Percentiles rank a stretch among this genome's conserved stretches.
phyloP scores from a whole-genome alignment of 129 eudicot genomes.

The Kitagawia praeruptora region DNA sequence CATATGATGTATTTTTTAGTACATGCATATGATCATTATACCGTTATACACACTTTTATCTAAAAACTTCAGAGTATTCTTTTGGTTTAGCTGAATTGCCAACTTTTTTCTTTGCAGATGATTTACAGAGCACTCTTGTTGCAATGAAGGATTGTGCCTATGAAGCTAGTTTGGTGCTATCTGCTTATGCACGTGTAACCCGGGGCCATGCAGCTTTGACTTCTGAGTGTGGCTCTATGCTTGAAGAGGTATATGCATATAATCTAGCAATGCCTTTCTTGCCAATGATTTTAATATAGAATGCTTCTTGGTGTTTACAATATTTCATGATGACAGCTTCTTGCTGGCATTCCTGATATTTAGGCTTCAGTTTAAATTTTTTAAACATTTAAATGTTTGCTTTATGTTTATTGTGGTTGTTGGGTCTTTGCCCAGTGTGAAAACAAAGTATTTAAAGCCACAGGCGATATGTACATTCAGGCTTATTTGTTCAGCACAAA shows the following conservation, averaged over 20 bases:
- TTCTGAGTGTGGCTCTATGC: slow-evolving; percentile 98
- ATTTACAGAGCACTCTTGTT: slow-evolving; percentile 78
- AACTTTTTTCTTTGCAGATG: slow-evolving; percentile 40
- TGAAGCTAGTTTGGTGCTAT: slow-evolving; percentile 72
- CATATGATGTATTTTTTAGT: not conserved
- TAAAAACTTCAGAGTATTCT: not conserved
- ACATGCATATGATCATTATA: not conserved
- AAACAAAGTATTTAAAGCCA: not conserved
- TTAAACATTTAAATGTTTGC: not conserved
- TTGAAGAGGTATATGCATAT: slow-evolving; percentile 70
- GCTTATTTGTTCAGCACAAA: not conserved
- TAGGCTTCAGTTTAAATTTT: not conserved
- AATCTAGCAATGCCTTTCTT: not conserved
- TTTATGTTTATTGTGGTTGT: not conserved
- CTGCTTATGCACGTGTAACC: slow-evolving; percentile 61
- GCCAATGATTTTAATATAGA: not conserved
- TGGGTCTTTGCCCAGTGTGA: not conserved
- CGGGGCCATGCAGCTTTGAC: slow-evolving; percentile 92
- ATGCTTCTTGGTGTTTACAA: not conserved
- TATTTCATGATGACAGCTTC: not conserved
- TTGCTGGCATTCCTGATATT: not conserved
- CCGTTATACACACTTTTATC: not conserved
- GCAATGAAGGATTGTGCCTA: slow-evolving; percentile 91
- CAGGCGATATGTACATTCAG: not conserved
- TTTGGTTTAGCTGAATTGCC: slow-evolving; percentile 6